Evolutionary conservation across 768 basidiomycete genomes (phyloP).

Genomic region (Naganishia onofrii): DNA sequence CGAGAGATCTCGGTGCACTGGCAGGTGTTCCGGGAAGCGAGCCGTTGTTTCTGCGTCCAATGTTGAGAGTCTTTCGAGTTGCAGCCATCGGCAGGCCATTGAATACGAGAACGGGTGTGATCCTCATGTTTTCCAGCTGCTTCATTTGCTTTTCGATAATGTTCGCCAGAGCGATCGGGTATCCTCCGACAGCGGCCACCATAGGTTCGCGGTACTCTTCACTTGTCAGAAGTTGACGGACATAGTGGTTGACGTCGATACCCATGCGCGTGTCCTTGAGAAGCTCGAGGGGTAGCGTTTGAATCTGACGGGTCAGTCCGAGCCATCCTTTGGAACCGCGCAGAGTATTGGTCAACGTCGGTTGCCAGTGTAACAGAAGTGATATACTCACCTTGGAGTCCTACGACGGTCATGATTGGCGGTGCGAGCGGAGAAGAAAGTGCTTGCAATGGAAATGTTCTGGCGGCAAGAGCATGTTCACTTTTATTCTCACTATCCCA

Average conservation of each 20-base stretch:
- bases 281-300: conserved; percentile 73
- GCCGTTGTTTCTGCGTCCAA: conserved; percentile 8
- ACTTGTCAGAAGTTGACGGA: conserved; percentile 64
- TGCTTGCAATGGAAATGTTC: background rate
- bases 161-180: conserved; percentile 76
- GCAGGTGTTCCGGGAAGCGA: conserved; percentile 21
- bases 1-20: background rate
- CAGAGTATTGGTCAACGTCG: background rate
- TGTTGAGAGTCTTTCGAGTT: conserved; percentile 43
- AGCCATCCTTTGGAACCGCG: conserved; percentile 17
- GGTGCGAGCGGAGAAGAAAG: background rate
- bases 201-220: conserved; percentile 83
- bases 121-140: conserved; percentile 79
- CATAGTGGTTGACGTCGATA: conserved; percentile 90
- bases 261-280: conserved; percentile 90
- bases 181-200: conserved; percentile 89
- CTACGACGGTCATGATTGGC: conserved; percentile 41
- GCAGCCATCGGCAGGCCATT: conserved; percentile 76
- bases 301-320: conserved; percentile 77
- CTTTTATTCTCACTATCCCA: background rate
- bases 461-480: no score
- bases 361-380: background rate
- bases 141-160: conserved; percentile 85
- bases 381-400: conserved; percentile 40
- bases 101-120: conserved; percentile 99